Percentiles rank a stretch among this genome's conserved stretches.
Conservation (phyloP, 2,329 filamentous ascomycete genomes). For the Fusarium piperis region DNA sequence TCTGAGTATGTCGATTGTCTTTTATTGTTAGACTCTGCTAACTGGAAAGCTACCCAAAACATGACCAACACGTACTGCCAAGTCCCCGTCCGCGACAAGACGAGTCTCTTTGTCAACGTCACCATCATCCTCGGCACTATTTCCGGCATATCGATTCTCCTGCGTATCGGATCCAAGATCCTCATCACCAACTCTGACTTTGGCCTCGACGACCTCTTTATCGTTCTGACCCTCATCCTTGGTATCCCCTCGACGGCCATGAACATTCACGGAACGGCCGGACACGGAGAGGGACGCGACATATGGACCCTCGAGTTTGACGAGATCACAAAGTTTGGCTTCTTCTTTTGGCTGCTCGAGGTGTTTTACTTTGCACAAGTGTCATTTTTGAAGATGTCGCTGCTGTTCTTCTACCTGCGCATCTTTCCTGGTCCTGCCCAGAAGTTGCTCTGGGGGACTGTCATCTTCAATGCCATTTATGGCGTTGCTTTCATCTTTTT, state of each 20-base stretch:
- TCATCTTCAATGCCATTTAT: slow-evolving; percentile 28
- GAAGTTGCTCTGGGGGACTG: slow-evolving; percentile 24
- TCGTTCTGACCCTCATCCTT: slow-evolving; percentile 10
- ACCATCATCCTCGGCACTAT: slow-evolving; percentile 29
- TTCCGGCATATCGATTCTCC: slow-evolving; percentile 24
- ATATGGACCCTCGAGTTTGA: slow-evolving; percentile 28
- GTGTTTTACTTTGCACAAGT: slow-evolving; percentile 29
- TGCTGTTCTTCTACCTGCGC: slow-evolving; percentile 33
- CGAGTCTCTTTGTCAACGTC: slow-evolving; percentile 18
- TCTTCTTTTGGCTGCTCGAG: slow-evolving; percentile 26
- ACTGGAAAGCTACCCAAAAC: slow-evolving; percentile 20
- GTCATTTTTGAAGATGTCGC: slow-evolving; percentile 26
- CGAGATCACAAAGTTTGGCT: slow-evolving; percentile 22
- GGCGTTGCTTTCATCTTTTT: slow-evolving; percentile 46
- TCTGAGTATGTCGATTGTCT: slow-evolving; percentile 17
- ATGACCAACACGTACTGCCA: slow-evolving; percentile 23
- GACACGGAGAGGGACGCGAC: slow-evolving; percentile 24
- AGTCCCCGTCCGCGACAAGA: slow-evolving; percentile 23
- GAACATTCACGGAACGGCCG: slow-evolving; percentile 27
- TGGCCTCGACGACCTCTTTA: slow-evolving; percentile 33
- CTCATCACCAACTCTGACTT: slow-evolving; percentile 21
- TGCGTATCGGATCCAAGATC: slow-evolving; percentile 30
- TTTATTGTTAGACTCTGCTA: neutral
- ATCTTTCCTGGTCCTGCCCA: slow-evolving; percentile 25
- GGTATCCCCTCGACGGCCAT: slow-evolving; percentile 26